Evolutionary conservation across 805 yeast genomes (phyloP).

Genomic region (Kregervanrija fluxuum): DNA sequence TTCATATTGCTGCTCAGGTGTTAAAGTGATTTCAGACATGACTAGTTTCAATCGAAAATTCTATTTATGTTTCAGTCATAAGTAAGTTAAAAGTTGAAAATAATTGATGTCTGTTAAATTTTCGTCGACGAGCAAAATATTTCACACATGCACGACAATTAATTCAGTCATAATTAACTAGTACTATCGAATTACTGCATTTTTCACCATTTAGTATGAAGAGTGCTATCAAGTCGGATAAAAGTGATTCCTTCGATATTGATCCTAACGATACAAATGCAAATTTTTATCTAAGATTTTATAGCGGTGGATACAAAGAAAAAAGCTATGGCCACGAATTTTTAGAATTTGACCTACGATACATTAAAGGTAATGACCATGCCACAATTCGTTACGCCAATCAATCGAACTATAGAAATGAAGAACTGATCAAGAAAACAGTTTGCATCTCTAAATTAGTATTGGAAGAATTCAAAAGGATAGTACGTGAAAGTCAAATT

Average conservation of each 20-base stretch:
- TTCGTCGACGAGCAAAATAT: no score
- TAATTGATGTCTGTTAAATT: no score
- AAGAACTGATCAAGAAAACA: slow-evolving; percentile 33
- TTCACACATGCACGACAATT: no score
- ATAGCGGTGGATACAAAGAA: slow-evolving; percentile 25
- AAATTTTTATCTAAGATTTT: slow-evolving; percentile 33
- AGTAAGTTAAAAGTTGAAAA: background rate
- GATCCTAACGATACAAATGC: background rate
- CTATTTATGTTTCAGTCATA: no score
- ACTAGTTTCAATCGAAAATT: background rate
- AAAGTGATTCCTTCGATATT: background rate
- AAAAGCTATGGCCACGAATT: slow-evolving; percentile 37
- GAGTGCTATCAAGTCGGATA: background rate
- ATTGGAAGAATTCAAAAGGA: slow-evolving; percentile 27
- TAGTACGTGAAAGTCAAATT: slow-evolving; percentile 33
- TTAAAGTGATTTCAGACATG: slow-evolving; percentile 25
- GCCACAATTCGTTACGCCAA: slow-evolving; percentile 32
- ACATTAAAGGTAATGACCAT: slow-evolving; percentile 5
- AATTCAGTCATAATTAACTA: no score
- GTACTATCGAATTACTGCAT: no score
- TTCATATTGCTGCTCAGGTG: slow-evolving; percentile 58
- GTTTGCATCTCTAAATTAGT: slow-evolving; percentile 29
- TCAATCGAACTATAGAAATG: slow-evolving; percentile 38
- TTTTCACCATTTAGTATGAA: background rate
- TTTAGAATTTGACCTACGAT: slow-evolving; percentile 23